phyloP scores from a whole-genome alignment of 495 filamentous ascomycete species.

The Rostrohypoxylon terebratum region DNA sequence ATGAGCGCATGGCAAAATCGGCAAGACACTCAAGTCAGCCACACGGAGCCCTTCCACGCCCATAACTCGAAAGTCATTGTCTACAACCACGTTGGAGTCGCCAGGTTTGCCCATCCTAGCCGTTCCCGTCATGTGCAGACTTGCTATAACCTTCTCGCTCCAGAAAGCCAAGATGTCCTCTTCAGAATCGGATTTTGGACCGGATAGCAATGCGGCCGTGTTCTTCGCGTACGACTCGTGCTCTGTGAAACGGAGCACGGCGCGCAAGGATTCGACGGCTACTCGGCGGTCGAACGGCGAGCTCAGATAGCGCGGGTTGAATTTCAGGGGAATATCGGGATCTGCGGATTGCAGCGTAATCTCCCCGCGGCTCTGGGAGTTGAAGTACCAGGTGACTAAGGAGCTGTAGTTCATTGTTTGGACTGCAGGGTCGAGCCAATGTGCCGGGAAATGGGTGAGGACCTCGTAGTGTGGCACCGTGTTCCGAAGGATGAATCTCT shows the following conservation, averaged over 20 bases:
- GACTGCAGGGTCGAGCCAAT: constrained; percentile 56
- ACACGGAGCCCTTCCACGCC: constrained; percentile 69
- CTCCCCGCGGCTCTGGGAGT: constrained; percentile 56
- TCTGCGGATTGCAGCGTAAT: constrained; percentile 66
- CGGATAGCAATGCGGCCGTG: constrained; percentile 53
- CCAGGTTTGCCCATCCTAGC: constrained; percentile 68
- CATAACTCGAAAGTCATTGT: constrained; percentile 63
- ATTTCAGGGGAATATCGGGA: constrained; percentile 63
- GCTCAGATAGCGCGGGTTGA: constrained; percentile 67
- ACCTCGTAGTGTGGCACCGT: constrained; percentile 60
- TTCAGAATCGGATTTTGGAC: constrained; percentile 62
- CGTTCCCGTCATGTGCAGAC: constrained; percentile 70
- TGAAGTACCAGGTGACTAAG: constrained; percentile 50
- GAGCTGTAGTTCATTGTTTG: constrained; percentile 47
- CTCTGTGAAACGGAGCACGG: constrained; percentile 57
- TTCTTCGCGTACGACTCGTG: constrained; percentile 61
- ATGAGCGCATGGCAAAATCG: constrained; percentile 58
- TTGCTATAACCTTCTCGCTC: constrained; percentile 49
- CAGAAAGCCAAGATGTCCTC: constrained; percentile 66
- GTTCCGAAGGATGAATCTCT: constrained; percentile 54
- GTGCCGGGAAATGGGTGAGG: constrained; percentile 55
- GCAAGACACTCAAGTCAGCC: constrained; percentile 72
- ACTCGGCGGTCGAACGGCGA: constrained; percentile 67
- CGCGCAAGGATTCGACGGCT: constrained; percentile 64
- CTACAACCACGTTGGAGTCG: constrained; percentile 64